These are phyloP conservation scores for Phytophthora aleatoria DNA, from an alignment of 352 stramenopile genomes.

Conservation along the genomic window DNA sequence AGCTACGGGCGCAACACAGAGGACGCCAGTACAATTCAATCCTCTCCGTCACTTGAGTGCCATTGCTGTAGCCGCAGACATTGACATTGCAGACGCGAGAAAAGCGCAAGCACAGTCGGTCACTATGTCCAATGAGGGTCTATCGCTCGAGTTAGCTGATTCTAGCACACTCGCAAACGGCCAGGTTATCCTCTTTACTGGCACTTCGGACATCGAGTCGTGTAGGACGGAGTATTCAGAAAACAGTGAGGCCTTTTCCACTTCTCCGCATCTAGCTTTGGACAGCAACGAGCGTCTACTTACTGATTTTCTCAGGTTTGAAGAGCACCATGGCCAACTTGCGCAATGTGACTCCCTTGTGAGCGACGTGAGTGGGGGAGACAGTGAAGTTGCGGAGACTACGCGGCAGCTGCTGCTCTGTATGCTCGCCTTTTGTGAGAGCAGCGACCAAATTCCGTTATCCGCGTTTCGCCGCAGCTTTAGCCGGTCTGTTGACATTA, in stretches of 20 bases:
- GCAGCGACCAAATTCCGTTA: constrained; percentile 18
- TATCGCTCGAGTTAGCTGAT: background rate
- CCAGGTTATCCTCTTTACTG: constrained; percentile 24
- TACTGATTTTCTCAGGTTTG: constrained; percentile 15
- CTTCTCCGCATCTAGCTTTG: background rate
- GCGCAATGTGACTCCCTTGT: constrained; percentile 16
- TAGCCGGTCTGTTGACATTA: background rate
- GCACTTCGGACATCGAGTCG: constrained; percentile 5
- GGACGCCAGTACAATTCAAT: constrained; percentile 28
- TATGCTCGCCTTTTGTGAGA: constrained; percentile 25
- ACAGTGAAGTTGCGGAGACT: constrained; percentile 2
- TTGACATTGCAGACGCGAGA: constrained; percentile 14
- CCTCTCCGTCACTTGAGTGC: constrained; percentile 40
- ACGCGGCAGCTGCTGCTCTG: constrained; percentile 10
- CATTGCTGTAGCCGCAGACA: constrained; percentile 33
- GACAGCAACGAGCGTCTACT: constrained; percentile 1
- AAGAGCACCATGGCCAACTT: constrained; percentile 11
- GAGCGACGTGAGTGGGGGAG: background rate
- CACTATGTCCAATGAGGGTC: background rate
- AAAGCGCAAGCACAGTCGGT: background rate
- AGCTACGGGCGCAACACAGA: constrained; percentile 1
- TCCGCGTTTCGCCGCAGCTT: constrained; percentile 4
- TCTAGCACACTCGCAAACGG: constrained; percentile 4
- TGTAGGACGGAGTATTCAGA: constrained; percentile 3
- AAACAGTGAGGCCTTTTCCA: background rate